These are phyloP conservation scores for Pichia sp. DNA, from an alignment of 1,139 yeast genomes.

Conservation along the genomic window DNA sequence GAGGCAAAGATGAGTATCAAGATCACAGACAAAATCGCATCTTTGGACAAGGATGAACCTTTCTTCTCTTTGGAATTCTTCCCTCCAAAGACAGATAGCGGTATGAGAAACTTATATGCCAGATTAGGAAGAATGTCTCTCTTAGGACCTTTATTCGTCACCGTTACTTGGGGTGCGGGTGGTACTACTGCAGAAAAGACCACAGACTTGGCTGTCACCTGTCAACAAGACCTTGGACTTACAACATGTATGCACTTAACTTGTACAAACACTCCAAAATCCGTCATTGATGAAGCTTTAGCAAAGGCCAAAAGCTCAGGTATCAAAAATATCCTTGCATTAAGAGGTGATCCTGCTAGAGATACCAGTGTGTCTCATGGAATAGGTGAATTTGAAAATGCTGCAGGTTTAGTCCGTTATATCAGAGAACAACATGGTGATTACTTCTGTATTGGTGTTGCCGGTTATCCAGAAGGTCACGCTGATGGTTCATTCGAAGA, in stretches of 20 bases:
- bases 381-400: slow-evolving; percentile 86
- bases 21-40: slow-evolving; percentile 55
- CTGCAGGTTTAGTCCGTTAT: slow-evolving; percentile 81
- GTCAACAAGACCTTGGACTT: slow-evolving; percentile 71
- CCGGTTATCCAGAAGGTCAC: slow-evolving; percentile 81
- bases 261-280: slow-evolving; percentile 86
- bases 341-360: slow-evolving; percentile 96
- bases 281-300: slow-evolving; percentile 77
- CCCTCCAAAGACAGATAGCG: slow-evolving; percentile 87
- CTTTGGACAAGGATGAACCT: slow-evolving; percentile 45
- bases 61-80: slow-evolving; percentile 92
- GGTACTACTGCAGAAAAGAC: slow-evolving; percentile 92
- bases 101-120: slow-evolving; percentile 77
- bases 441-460: slow-evolving; percentile 55
- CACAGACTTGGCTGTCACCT: slow-evolving; percentile 74
- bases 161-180: slow-evolving; percentile 99
- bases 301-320: slow-evolving; percentile 71
- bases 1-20: slow-evolving; percentile 37
- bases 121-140: slow-evolving; percentile 89
- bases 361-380: slow-evolving; percentile 93
- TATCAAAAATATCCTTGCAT: slow-evolving; percentile 82
- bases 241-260: slow-evolving; percentile 94
- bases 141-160: slow-evolving; percentile 82
- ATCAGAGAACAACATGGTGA: slow-evolving; percentile 60
- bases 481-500: slow-evolving; percentile 72